Base-by-base conservation (phyloP, 1,139 yeast genomes). In the Geotrichum siamense region DNA sequence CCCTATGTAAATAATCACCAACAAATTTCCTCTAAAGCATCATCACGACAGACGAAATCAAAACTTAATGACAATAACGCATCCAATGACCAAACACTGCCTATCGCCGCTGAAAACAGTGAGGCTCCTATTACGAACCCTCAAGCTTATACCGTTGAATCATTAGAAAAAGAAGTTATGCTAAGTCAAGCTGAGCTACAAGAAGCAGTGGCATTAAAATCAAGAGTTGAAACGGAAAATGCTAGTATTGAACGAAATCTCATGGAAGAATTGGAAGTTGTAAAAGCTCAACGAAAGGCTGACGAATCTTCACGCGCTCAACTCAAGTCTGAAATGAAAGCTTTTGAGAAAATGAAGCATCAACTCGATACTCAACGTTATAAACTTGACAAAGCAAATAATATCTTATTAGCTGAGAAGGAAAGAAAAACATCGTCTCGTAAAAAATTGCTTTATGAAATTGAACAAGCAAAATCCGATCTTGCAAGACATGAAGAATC, bases 261-360 rank as follows among this genome's bases (percentile, higher is more conserved):
- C 41, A 48, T 61, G 1, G 58, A 63, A 16, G 74, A 74, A 38
- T 60, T 74, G 27, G 69, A 68, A 22, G 65, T 65, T 21, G 62
- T 74, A 12, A 62, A 66, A 36, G 71, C 69, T 33, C 64, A 72
- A 27, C 68, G 74, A 50, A 69, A 64, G 48, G 59, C 65, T 13
- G 79, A 74, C 43, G 81, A 76, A 52, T 61, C 62, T n/a, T 69
- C 67, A 45, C 63, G 79, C 35, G 61, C 71, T 10, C 68, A 70
- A 47, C 58, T 73, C 38, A 64, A 73, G 40, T 64, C 70, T 4
- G 81, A 76, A 50, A 68, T 69, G 33, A 74, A 74, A 48, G 58
- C 68, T 30, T 56, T 75, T 17, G 82, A 76, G 47, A 68, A 64
- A 38, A 54, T 63, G 5, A 62, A 62, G 39, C 63, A 69, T n/a